These are phyloP conservation scores for Trichoderma aggressivum DNA, from an alignment of 2,329 filamentous ascomycete species.

Conservation along the genomic window DNA sequence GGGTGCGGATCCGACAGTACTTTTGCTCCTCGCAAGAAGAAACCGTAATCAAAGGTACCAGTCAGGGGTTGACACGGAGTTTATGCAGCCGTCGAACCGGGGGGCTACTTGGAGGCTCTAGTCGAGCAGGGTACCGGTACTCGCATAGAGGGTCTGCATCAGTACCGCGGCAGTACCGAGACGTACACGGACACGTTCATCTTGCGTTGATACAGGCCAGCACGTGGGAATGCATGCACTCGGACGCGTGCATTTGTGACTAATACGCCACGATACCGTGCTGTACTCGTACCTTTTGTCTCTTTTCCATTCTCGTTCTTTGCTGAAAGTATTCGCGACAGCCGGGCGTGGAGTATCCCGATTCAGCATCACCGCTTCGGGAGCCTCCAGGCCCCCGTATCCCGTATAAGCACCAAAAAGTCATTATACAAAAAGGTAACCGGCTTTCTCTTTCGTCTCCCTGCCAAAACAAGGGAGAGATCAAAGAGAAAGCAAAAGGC, in stretches of 20 bases:
- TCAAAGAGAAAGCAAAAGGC: background rate
- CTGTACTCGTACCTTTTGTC: no score
- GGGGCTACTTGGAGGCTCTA: background rate
- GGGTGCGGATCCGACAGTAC: background rate
- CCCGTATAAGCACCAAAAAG: background rate
- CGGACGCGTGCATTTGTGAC: background rate
- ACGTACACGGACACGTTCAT: background rate
- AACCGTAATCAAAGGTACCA: background rate
- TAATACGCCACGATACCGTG: background rate
- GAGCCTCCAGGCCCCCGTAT: background rate
- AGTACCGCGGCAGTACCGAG: background rate
- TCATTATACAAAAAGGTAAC: background rate
- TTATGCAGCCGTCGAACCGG: background rate
- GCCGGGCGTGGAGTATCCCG: background rate
- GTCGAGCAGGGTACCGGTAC: background rate
- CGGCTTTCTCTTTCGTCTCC: background rate
- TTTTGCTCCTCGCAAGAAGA: background rate
- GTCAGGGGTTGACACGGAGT: background rate
- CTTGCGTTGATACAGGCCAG: background rate
- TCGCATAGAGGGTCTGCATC: background rate
- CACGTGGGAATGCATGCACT: conserved; percentile 9
- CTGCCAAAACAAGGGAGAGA: background rate
- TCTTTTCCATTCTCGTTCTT: background rate
- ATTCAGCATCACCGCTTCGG: background rate
- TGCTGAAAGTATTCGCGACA: background rate